Percentiles rank a stretch among this genome's conserved stretches.
Evolutionary conservation across 305 asterid species (phyloP).

Genomic region (Fraxinus albicans): DNA sequence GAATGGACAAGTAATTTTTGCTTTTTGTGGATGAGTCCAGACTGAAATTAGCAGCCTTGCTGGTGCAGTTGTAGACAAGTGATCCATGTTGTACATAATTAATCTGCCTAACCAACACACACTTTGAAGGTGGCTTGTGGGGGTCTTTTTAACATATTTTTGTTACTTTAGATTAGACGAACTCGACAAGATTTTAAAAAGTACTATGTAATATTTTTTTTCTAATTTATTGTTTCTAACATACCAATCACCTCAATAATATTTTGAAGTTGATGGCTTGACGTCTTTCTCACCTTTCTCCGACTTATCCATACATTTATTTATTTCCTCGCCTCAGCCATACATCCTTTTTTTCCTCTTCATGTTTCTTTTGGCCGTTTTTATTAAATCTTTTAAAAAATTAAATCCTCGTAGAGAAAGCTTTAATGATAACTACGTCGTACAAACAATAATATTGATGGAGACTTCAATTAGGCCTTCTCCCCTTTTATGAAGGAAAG

Average conservation of each 20-base stretch:
- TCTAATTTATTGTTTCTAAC: neutral
- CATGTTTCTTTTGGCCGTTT: neutral
- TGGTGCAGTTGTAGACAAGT: neutral
- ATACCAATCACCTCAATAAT: neutral
- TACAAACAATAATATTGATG: neutral
- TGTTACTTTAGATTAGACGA: neutral
- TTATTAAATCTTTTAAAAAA: neutral
- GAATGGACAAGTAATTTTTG: neutral
- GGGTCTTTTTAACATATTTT: neutral
- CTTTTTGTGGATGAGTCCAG: neutral
- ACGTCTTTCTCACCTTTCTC: neutral
- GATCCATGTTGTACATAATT: neutral
- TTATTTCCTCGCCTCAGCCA: neutral
- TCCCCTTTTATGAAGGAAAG: neutral
- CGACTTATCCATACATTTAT: neutral
- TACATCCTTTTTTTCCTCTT: neutral
- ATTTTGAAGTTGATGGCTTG: neutral
- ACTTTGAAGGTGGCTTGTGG: neutral
- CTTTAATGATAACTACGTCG: neutral
- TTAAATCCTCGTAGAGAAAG: neutral
- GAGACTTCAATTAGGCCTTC: conserved; percentile 6
- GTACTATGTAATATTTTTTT: neutral
- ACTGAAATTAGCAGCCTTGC: neutral
- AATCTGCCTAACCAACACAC: neutral
- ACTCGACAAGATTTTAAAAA: neutral